Percentiles rank a stretch among this genome's conserved stretches.
Evolutionary conservation across 495 filamentous ascomycete species (phyloP).

Genomic region (Lophium mytilinum): DNA sequence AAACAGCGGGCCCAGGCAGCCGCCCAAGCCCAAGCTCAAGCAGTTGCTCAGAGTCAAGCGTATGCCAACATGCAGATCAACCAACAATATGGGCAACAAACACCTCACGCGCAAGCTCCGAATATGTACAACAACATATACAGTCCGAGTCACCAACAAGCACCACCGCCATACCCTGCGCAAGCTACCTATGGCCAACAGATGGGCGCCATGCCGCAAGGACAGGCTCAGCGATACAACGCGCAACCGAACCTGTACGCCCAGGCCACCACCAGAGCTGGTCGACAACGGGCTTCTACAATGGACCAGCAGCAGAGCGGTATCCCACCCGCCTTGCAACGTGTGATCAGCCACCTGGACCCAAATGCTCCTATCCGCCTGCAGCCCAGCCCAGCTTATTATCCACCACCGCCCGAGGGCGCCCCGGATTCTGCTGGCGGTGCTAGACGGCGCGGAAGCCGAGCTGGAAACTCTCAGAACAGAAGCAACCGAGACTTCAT

Average conservation of each 20-base stretch:
- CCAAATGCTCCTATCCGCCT: slow-evolving; percentile 88
- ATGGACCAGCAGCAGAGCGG: slow-evolving; percentile 90
- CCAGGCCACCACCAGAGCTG: slow-evolving; percentile 74
- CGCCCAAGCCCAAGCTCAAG: slow-evolving; percentile 40
- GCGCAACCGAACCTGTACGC: slow-evolving; percentile 70
- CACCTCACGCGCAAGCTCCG: slow-evolving; percentile 39
- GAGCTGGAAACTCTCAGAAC: slow-evolving; percentile 52
- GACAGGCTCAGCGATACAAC: slow-evolving; percentile 60
- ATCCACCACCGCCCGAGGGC: slow-evolving; percentile 89
- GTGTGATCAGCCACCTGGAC: slow-evolving; percentile 95
- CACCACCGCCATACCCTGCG: slow-evolving; percentile 80
- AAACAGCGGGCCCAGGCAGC: slow-evolving; percentile 70
- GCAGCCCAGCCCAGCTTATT: slow-evolving; percentile 95
- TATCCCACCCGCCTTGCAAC: slow-evolving; percentile 84
- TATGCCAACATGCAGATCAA: slow-evolving; percentile 53
- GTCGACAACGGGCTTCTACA: slow-evolving; percentile 85
- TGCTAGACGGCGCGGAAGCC: slow-evolving; percentile 68
- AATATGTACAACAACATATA: slow-evolving; percentile 70
- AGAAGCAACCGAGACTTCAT: slow-evolving; percentile 77
- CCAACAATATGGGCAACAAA: slow-evolving; percentile 47
- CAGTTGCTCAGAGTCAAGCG: slow-evolving; percentile 43
- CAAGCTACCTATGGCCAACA: slow-evolving; percentile 65
- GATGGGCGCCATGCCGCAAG: slow-evolving; percentile 60
- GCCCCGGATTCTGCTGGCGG: slow-evolving; percentile 57
- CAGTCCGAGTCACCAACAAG: slow-evolving; percentile 57